Conservation (phyloP, 2,329 filamentous ascomycete genomes). For the Didymellaceae sp. region DNA sequence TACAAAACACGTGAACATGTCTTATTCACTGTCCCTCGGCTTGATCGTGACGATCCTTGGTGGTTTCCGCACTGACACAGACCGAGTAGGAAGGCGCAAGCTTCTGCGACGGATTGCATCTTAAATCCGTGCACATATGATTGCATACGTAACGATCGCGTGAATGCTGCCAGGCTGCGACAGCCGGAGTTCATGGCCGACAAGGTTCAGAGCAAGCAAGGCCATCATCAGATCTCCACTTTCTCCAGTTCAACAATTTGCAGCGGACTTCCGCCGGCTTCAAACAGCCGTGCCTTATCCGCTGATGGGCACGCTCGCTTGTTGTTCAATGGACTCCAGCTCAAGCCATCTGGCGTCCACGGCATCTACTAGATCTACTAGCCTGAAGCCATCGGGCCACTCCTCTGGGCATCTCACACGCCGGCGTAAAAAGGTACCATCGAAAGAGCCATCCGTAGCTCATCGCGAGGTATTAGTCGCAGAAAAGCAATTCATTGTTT, state of each 20-base stretch:
- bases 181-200: neutral
- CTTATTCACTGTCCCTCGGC: slow-evolving; percentile 14
- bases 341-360: slow-evolving; percentile 1
- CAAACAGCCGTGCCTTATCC: slow-evolving; percentile 5
- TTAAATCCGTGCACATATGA: slow-evolving; percentile 3
- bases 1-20: slow-evolving; percentile 34
- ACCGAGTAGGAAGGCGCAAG: neutral
- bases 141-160: slow-evolving; percentile 6
- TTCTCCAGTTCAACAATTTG: slow-evolving; percentile 14
- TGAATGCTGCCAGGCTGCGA: neutral
- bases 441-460: slow-evolving; percentile 1
- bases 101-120: slow-evolving; percentile 1
- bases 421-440: slow-evolving; percentile 19
- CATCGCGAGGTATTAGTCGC: neutral
- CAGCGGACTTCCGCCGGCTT: slow-evolving; percentile 2
- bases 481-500: slow-evolving; percentile 8
- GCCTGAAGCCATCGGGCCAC: slow-evolving; percentile 5
- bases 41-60: slow-evolving; percentile 11
- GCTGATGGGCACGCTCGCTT: slow-evolving; percentile 4
- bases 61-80: slow-evolving; percentile 2
- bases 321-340: neutral
- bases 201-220: slow-evolving; percentile 3
- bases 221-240: slow-evolving; percentile 15
- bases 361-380: slow-evolving; percentile 13
- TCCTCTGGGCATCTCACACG: slow-evolving; percentile 2